Conservation (phyloP, 768 basidiomycete genomes). For the Vararia minispora region DNA sequence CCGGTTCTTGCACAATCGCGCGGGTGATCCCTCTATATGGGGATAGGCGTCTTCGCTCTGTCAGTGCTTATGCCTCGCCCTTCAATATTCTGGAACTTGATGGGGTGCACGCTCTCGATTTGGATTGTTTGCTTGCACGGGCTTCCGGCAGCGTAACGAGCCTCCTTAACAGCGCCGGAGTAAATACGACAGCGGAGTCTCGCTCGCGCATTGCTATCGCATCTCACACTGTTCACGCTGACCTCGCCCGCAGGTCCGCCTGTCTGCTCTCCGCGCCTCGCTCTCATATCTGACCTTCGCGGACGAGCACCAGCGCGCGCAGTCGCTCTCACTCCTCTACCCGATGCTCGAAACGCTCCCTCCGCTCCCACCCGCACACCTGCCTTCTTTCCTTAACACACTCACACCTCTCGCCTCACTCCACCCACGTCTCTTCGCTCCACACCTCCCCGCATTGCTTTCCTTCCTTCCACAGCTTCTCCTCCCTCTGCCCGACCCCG, state of each 20-base stretch:
- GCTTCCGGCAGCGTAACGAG: too few species aligned
- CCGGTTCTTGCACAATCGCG: too few species aligned
- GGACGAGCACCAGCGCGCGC: slow-evolving; percentile 49
- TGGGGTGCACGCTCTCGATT: too few species aligned
- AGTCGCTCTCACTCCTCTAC: slow-evolving; percentile 47
- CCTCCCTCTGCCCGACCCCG: slow-evolving; percentile 47
- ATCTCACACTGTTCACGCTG: background rate
- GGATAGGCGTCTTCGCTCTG: too few species aligned
- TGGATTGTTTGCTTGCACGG: too few species aligned
- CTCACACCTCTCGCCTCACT: slow-evolving; percentile 62
- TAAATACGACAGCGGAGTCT: too few species aligned
- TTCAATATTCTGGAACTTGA: too few species aligned
- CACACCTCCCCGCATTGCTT: slow-evolving; percentile 58
- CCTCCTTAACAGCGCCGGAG: too few species aligned
- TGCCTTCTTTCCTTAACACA: slow-evolving; percentile 55
- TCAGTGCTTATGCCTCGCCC: too few species aligned
- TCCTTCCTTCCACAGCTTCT: slow-evolving; percentile 62
- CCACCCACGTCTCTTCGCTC: slow-evolving; percentile 60
- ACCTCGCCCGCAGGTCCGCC: slow-evolving; percentile 42
- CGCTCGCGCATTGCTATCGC: background rate
- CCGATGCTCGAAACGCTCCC: slow-evolving; percentile 72
- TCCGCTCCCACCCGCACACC: slow-evolving; percentile 36
- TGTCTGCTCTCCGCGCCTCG: slow-evolving; percentile 59
- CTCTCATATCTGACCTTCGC: slow-evolving; percentile 57
- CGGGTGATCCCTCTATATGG: too few species aligned